phyloP scores from a whole-genome alignment of 2,329 filamentous ascomycete genomes.

The Penicillium sp. region DNA sequence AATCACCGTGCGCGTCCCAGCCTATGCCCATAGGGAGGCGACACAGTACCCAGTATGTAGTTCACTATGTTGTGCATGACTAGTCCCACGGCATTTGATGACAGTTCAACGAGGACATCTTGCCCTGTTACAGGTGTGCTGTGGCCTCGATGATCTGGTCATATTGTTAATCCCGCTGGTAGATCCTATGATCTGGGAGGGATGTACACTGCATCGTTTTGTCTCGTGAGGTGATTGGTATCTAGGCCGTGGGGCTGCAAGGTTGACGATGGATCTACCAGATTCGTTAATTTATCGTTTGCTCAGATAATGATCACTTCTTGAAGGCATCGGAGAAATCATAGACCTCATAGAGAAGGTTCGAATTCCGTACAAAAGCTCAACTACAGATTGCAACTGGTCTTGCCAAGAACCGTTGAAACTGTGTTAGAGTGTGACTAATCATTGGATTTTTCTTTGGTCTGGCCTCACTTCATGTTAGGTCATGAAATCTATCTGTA shows the following conservation, averaged over 20 bases:
- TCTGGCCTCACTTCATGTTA: neutral
- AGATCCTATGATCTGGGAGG: constrained; percentile 15
- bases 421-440: too few species aligned
- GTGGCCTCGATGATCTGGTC: constrained; percentile 3
- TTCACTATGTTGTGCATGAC: neutral
- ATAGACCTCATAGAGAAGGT: neutral
- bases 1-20: neutral
- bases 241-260: constrained; percentile 6
- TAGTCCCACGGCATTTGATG: neutral
- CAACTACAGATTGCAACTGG: neutral
- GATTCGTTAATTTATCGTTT: neutral
- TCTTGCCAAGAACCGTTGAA: too few species aligned
- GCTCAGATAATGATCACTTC: neutral
- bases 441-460: too few species aligned
- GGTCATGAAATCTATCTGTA: constrained; percentile 4
- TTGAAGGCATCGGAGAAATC: neutral
- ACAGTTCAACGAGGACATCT: neutral
- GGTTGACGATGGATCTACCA: constrained; percentile 7
- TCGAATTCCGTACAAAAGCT: neutral
- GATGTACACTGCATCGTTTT: neutral
- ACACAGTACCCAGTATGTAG: neutral
- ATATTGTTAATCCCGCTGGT: constrained; percentile 12
- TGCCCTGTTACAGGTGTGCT: neutral
- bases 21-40: neutral
- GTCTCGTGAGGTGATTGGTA: constrained; percentile 3